phyloP scores from a whole-genome alignment of 228 moss, liverwort and hornwort genomes.

The Sphagnum fallax region DNA sequence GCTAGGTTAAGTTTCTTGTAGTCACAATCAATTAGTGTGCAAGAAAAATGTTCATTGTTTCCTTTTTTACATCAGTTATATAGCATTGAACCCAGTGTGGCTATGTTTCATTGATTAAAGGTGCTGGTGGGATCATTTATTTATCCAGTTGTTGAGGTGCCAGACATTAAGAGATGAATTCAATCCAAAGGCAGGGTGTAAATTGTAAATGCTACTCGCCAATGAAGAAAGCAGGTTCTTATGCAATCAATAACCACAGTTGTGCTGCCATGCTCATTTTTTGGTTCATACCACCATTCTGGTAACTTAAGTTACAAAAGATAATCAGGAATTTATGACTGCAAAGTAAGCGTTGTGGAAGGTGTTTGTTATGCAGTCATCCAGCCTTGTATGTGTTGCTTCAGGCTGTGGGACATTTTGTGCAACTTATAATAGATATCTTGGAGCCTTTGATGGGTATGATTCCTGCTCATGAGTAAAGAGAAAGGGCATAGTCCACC shows the following conservation, averaged over 20 bases:
- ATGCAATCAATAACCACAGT: too few species aligned
- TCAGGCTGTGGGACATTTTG: constrained; percentile 84
- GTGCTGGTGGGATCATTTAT: too few species aligned
- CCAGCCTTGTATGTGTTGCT: constrained; percentile 84
- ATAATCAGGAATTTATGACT: too few species aligned
- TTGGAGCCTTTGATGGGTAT: constrained; percentile 69
- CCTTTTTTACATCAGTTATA: too few species aligned
- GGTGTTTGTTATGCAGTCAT: constrained; percentile 47
- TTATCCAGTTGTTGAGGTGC: constrained; percentile 71
- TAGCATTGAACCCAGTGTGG: too few species aligned
- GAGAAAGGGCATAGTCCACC: not conserved
- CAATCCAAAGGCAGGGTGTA: constrained; percentile 47
- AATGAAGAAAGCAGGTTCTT: constrained; percentile 71
- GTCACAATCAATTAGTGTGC: too few species aligned
- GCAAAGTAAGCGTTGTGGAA: too few species aligned
- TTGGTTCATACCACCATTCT: not conserved
- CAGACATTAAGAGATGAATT: constrained; percentile 77
- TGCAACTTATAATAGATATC: constrained; percentile 85
- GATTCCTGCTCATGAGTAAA: not conserved
- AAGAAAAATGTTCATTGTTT: too few species aligned
- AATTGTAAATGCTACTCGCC: constrained; percentile 71
- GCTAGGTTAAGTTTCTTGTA: too few species aligned
- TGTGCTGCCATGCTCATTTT: constrained; percentile 1
- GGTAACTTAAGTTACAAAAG: too few species aligned
- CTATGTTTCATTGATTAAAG: too few species aligned